These are phyloP conservation scores for Chrysoporthe deuterocubensis DNA, from an alignment of 2,329 filamentous ascomycete species.

Conservation along the genomic window DNA sequence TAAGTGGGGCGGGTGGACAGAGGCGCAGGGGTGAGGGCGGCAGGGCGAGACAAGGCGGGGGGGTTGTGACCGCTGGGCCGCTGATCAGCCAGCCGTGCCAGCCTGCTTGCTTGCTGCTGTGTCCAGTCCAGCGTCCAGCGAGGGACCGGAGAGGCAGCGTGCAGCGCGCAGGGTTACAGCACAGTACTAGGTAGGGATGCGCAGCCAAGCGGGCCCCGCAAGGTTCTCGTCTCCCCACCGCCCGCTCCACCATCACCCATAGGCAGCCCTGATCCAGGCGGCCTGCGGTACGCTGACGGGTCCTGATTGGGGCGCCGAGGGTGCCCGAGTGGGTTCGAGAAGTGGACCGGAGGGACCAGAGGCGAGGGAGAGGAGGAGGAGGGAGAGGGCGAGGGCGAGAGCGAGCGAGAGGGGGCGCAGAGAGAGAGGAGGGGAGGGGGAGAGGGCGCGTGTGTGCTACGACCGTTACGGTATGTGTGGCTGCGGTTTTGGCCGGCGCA, in stretches of 20 bases:
- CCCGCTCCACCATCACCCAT: slow-evolving; percentile 1
- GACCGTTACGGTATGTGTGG: slow-evolving; percentile 17
- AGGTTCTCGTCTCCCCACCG: neutral
- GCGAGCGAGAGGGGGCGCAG: neutral
- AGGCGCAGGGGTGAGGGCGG: neutral
- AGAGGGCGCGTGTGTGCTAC: neutral
- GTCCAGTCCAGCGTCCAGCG: neutral
- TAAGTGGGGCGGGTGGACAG: neutral
- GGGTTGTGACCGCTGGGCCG: neutral
- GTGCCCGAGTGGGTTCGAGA: slow-evolving; percentile 1
- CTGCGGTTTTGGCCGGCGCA: slow-evolving; percentile 22
- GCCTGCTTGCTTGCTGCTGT: neutral
- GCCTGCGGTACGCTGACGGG: neutral
- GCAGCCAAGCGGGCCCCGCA: neutral
- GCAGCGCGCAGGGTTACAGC: slow-evolving; percentile 6
- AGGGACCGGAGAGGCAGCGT: neutral
- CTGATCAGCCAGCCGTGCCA: neutral
- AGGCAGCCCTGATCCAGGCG: neutral
- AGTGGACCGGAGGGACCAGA: neutral
- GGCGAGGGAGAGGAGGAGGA: neutral
- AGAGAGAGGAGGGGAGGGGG: neutral
- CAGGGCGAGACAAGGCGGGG: slow-evolving; percentile 1
- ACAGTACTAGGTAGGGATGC: neutral
- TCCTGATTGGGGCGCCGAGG: neutral
- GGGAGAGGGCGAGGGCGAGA: neutral